A percentile compares a stretch with the other conserved stretches of the same genome.
Evolutionary conservation across 768 basidiomycete genomes (phyloP).

Genomic region (Zangia roseola): DNA sequence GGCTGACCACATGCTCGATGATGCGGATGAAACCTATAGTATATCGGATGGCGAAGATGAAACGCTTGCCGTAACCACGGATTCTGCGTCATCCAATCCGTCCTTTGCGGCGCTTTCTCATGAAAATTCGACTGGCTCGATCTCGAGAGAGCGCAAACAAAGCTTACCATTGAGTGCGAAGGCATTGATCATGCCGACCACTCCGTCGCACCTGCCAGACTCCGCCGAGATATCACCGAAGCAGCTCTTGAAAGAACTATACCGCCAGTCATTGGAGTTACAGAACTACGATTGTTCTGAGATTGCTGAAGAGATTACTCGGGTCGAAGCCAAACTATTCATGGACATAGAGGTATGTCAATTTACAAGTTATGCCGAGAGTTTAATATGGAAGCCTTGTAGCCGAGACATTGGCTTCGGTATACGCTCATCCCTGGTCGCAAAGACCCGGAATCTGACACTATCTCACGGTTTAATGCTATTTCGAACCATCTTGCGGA

Average conservation of each 20-base stretch:
- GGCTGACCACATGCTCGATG: conserved; percentile 53
- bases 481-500: conserved; percentile 82
- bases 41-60: conserved; percentile 55
- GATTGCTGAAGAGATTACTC: conserved; percentile 86
- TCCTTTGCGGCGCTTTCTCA: conserved; percentile 20
- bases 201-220: conserved; percentile 31
- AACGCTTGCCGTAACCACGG: conserved; percentile 28
- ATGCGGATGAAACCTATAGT: conserved; percentile 61
- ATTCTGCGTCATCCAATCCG: conserved; percentile 28
- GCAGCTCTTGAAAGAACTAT: conserved; percentile 62
- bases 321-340: conserved; percentile 67
- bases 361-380: not conserved
- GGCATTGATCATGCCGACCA: conserved; percentile 39
- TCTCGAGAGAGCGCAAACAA: conserved; percentile 60
- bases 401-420: conserved; percentile 88
- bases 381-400: conserved; percentile 5
- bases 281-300: conserved; percentile 55
- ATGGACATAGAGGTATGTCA: conserved; percentile 67
- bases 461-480: conserved; percentile 70
- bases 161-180: conserved; percentile 59
- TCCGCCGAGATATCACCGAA: conserved; percentile 45
- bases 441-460: conserved; percentile 61
- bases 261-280: conserved; percentile 56
- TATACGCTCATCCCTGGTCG: conserved; percentile 71
- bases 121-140: conserved; percentile 24